Conservation (phyloP, 2,329 filamentous ascomycete species). For the Exophiala oligosperma region DNA sequence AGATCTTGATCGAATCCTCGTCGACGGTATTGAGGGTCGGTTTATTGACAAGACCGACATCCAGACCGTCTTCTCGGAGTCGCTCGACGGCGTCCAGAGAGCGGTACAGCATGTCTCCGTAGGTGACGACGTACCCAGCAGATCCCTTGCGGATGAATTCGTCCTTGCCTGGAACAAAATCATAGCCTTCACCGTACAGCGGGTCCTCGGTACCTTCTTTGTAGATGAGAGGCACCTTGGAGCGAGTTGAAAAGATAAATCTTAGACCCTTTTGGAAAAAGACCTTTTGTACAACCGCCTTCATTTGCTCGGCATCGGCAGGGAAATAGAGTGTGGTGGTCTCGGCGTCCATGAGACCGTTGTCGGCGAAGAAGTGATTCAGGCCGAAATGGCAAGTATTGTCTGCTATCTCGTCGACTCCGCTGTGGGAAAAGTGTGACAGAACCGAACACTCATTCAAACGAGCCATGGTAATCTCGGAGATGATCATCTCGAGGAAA, state of each 20-base stretch:
- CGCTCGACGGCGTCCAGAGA: conserved; percentile 41
- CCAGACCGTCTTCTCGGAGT: conserved; percentile 37
- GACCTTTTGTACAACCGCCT: conserved; percentile 37
- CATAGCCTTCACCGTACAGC: conserved; percentile 38
- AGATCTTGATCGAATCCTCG: conserved; percentile 39
- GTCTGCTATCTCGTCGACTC: conserved; percentile 44
- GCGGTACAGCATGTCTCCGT: conserved; percentile 44
- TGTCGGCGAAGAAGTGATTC: conserved; percentile 44
- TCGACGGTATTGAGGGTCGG: conserved; percentile 41
- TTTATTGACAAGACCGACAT: conserved; percentile 43
- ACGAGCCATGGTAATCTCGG: conserved; percentile 43
- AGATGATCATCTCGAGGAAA: conserved; percentile 43
- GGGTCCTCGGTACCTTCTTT: conserved; percentile 39
- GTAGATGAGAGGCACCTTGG: conserved; percentile 40
- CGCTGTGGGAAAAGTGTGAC: conserved; percentile 42
- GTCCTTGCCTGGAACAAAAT: conserved; percentile 40
- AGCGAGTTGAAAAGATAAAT: conserved; percentile 41
- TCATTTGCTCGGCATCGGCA: conserved; percentile 44
- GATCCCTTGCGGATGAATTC: conserved; percentile 39
- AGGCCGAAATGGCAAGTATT: conserved; percentile 45
- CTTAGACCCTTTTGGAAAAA: conserved; percentile 41
- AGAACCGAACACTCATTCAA: conserved; percentile 40
- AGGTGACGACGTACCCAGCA: conserved; percentile 41
- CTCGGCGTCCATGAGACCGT: conserved; percentile 40
- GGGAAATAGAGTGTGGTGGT: conserved; percentile 41